Evolutionary conservation across 169 alveolate species (phyloP).

Genomic region (Cryptosporidium sp.): DNA sequence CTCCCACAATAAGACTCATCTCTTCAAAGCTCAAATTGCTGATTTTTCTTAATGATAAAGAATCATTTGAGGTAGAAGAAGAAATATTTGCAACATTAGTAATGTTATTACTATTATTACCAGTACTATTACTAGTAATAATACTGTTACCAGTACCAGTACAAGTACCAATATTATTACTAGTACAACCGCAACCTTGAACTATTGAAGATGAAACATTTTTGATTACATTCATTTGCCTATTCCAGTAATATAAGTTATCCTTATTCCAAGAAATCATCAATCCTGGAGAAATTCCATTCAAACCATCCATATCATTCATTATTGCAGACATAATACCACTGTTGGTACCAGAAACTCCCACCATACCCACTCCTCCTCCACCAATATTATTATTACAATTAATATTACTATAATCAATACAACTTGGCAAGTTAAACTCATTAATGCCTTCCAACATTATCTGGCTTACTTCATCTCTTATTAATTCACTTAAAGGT

Average conservation of each 20-base stretch:
- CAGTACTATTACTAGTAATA: too few species aligned
- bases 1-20: not conserved
- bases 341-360: not conserved
- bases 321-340: not conserved
- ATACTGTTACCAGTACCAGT: too few species aligned
- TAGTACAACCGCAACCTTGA: not conserved
- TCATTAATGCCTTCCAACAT: conserved; percentile 3
- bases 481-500: not conserved
- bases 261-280: conserved; percentile 20
- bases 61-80: not conserved
- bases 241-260: conserved; percentile 10
- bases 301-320: not conserved
- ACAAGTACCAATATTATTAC: not conserved
- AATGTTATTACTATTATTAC: too few species aligned
- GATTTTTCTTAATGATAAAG: not conserved
- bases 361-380: not conserved
- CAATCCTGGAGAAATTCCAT: not conserved
- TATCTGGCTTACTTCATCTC: conserved; percentile 1
- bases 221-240: conserved; percentile 44
- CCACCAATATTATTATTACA: too few species aligned
- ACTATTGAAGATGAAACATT: not conserved
- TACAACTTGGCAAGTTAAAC: not conserved
- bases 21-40: not conserved
- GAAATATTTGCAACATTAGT: not conserved
- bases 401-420: not conserved